A percentile compares a stretch with the other conserved stretches of the same genome.
phyloP scores from a whole-genome alignment of 1,139 yeast genomes.

The Spathaspora sp. region DNA sequence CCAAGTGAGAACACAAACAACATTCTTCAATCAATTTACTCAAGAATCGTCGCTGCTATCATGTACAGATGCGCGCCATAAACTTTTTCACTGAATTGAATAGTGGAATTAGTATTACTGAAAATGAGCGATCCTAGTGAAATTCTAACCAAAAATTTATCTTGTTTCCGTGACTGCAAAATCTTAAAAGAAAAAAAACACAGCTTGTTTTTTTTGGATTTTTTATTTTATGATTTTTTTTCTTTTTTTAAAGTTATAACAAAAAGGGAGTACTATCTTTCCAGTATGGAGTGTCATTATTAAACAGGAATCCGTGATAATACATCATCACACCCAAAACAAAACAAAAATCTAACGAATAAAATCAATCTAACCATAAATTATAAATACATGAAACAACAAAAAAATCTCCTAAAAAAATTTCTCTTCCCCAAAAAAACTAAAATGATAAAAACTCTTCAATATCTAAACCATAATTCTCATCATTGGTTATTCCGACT shows the following conservation, averaged over 20 bases:
- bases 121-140: not conserved
- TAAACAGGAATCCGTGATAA: constrained; percentile 1
- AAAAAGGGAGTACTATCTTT: not conserved
- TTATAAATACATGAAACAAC: constrained; percentile 11
- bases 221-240: constrained; percentile 12
- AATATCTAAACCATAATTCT: constrained; percentile 18
- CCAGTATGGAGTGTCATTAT: constrained; percentile 1
- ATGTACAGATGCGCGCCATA: constrained; percentile 5
- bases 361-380: constrained; percentile 9
- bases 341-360: not conserved
- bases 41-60: constrained; percentile 7
- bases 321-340: not conserved
- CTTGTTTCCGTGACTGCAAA: not conserved
- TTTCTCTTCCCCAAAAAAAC: constrained; percentile 1
- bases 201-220: constrained; percentile 14
- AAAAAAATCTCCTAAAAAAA: no score
- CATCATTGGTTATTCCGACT: constrained; percentile 4
- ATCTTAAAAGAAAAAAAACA: constrained; percentile 9
- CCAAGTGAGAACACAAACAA: not conserved
- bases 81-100: not conserved
- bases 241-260: constrained; percentile 6
- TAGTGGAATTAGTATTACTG: not conserved
- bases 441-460: constrained; percentile 30
- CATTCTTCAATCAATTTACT: not conserved
- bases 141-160: not conserved